Conservation (phyloP, 305 asterid species). For the Fraxinus xanthoxyloides region DNA sequence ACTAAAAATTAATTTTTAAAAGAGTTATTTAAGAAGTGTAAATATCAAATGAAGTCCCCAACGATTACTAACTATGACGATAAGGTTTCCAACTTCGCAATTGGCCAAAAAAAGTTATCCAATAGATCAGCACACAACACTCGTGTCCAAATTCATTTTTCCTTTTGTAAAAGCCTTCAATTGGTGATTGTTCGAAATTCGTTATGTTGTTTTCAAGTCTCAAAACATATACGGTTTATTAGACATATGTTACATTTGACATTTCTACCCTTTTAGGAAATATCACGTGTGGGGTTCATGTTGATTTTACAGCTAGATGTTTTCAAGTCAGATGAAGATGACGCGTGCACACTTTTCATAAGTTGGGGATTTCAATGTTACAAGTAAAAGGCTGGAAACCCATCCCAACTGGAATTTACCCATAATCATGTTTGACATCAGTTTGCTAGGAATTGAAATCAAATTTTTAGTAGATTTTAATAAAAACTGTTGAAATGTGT, state of each 20-base stretch:
- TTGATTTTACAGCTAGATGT: neutral
- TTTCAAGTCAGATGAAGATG: neutral
- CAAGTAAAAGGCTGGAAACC: neutral
- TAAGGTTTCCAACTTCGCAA: neutral
- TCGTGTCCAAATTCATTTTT: neutral
- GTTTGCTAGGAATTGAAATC: neutral
- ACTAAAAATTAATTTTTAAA: neutral
- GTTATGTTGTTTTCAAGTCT: neutral
- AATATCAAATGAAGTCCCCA: neutral
- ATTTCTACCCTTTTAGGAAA: neutral
- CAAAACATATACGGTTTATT: neutral
- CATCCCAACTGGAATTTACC: neutral
- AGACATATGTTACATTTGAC: neutral
- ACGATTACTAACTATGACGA: neutral
- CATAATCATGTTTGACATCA: neutral
- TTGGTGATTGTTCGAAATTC: neutral
- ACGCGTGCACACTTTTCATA: neutral
- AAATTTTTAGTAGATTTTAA: too few species aligned
- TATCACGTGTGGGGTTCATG: neutral
- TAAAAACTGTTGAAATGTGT: neutral
- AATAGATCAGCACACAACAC: neutral
- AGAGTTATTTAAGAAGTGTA: neutral
- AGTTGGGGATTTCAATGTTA: neutral
- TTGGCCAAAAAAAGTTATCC: neutral
- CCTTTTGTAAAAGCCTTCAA: neutral